A percentile compares a stretch with the other conserved stretches of the same genome.
Conservation (phyloP, 148 eudicot species). For the Vaccinium myrtillus region DNA sequence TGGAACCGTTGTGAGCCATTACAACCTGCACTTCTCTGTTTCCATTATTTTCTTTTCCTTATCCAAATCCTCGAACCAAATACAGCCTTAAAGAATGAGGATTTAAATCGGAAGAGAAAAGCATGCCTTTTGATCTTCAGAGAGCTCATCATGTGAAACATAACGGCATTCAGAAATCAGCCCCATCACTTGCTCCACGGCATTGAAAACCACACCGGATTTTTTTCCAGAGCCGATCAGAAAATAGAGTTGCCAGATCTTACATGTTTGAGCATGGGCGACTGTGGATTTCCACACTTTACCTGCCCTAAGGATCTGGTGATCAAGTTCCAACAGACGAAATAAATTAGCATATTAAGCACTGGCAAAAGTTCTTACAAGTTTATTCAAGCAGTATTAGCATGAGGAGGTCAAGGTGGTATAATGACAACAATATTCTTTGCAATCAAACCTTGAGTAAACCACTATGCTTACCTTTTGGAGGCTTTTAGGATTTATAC, state of each 20-base stretch:
- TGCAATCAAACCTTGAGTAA: background rate
- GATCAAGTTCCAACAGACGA: constrained; percentile 16
- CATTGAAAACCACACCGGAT: constrained; percentile 64
- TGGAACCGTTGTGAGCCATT: background rate
- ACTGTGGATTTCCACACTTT: constrained; percentile 57
- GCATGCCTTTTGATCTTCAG: constrained; percentile 65
- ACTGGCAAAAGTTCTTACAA: background rate
- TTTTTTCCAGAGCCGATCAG: constrained; percentile 38
- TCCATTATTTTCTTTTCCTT: background rate
- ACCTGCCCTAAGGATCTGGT: constrained; percentile 60
- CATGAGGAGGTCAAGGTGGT: background rate
- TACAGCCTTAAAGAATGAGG: background rate
- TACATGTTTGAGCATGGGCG: constrained; percentile 61
- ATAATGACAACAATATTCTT: background rate
- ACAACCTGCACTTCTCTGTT: background rate
- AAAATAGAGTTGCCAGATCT: constrained; percentile 45
- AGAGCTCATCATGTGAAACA: constrained; percentile 45
- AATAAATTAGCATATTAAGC: background rate
- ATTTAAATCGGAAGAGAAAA: constrained; percentile 11
- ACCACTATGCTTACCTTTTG: constrained; percentile 40
- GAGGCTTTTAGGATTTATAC: constrained; percentile 52
- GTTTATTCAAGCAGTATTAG: background rate
- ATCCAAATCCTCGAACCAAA: background rate
- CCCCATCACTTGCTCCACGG: constrained; percentile 65
- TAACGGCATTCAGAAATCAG: constrained; percentile 48